Base-by-base conservation (phyloP, 371 early-diverging fungal species). In the Rhizopus stolonifer region DNA sequence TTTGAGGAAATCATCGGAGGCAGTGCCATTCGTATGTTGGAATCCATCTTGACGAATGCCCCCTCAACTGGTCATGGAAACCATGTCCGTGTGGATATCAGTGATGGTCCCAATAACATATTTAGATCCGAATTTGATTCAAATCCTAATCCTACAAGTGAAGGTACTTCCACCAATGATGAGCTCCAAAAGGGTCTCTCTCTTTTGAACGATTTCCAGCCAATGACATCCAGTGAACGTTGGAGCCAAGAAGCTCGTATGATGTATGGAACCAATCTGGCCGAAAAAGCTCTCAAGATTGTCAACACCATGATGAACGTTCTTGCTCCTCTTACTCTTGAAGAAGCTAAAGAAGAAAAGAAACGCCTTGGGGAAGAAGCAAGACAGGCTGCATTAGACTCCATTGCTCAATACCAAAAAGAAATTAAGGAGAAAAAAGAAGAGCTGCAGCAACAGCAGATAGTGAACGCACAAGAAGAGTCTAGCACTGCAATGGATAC, bases 211-310 rank as follows among this genome's bases (percentile, higher is more conserved):
- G 83, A 85, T 24, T 90, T 87, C 67, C 80, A 77, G 40, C 90
- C 91, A 4, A 72, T 86, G 79, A 72, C 84, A 3, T 88, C 92
- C 1, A 54, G 74, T 14, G 92, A 93, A 58, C 84, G 97, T 1
- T 95, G 95, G 95, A 75, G 81, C 18, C 91, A 94, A 64, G 95
- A 95, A 67, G 87, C 85, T 13, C 83, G 87, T 10, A 79, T 94
- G 81, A 72, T 91, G 80, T 91, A 84, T 64, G 92, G 93, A 3
- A 54, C 65, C 8, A 52, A 75, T 7, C 70, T 80, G 5, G 57
- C 70, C 10, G 87, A 85, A 7, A 87, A 81, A 56, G 83, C 88
- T 0, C 42, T 76, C 3, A 72, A 84, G 22, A 61, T 89, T 10
- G 61, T 70, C 7, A 84, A 90, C 52, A 67, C 76, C 14, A 53